Evolutionary conservation across 208 protist genomes (phyloP).

Genomic region (Ichthyophonus hoferi): DNA sequence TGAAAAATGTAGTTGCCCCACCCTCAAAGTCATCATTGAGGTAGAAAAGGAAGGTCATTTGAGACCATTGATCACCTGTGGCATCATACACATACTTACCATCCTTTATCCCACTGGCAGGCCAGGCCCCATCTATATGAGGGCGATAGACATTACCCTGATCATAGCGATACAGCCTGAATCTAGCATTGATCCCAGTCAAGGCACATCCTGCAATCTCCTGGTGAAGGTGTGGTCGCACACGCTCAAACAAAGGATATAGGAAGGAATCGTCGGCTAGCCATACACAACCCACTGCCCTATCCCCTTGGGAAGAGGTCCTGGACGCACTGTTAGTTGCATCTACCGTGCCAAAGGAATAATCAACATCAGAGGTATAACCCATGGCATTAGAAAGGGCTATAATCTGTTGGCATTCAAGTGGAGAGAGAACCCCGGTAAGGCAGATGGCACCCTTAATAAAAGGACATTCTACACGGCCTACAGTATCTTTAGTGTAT

Average conservation of each 20-base stretch:
- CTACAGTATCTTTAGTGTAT: too few relatives aligned
- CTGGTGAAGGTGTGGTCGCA: too few relatives aligned
- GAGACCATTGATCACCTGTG: conserved; percentile 22
- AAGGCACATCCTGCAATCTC: background rate
- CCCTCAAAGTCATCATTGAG: conserved; percentile 37
- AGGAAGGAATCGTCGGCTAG: too few relatives aligned
- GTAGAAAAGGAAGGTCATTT: conserved; percentile 25
- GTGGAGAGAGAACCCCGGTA: background rate
- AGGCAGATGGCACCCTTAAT: background rate
- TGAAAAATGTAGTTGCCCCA: conserved; percentile 30
- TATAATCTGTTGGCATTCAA: conserved; percentile 2
- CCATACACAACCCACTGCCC: too few relatives aligned
- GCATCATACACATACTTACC: conserved; percentile 20
- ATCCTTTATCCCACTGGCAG: conserved; percentile 29
- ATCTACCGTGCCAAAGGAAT: too few relatives aligned
- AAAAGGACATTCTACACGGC: too few relatives aligned
- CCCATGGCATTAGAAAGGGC: background rate
- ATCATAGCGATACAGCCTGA: background rate
- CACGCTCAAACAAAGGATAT: too few relatives aligned
- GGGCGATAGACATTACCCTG: conserved; percentile 21
- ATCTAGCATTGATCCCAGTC: background rate
- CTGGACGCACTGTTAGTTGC: too few relatives aligned
- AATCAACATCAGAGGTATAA: background rate
- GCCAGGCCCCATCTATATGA: conserved; percentile 40
- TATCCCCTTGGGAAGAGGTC: too few relatives aligned